Evolutionary conservation across 495 filamentous ascomycete genomes (phyloP), one percentile per base, ranked within the genome.

Genomic region (Penicillium salamii): DNA sequence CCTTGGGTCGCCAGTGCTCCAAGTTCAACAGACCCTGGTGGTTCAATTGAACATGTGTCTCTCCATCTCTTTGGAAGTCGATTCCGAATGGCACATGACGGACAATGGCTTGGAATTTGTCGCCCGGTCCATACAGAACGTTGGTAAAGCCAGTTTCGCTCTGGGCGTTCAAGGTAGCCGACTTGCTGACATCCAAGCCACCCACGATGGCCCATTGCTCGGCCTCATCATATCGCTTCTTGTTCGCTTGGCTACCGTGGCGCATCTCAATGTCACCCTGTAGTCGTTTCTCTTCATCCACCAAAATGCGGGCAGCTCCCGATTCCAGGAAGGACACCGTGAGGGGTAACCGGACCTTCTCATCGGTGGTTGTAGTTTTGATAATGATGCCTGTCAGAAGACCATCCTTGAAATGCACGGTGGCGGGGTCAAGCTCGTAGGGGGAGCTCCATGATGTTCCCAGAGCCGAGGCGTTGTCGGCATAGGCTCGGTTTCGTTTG

Each of bases 1-100:
- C 72, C 78, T 96, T 97, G 6, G 86, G 79, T 50, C 93, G 79
- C 93, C 93, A 98, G 63, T 97, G 95, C 65, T 98, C 93, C 59
- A 97, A 63, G 55, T 96, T 97, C 68, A 97, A 59, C 49, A 93
- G 67, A 5, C 91, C 92, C 12, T 86, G 82, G 52, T 91, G 84
- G 65, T 97, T 97, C 58, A 98, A 74, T 56, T 87, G 86, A 49
- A 97, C 78, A 42, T 97, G 88, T n/a, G 84, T 85, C 53, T 82
- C 71, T 13, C 85, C 89, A 53, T 91, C 87, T 32, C 91, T 77
- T 61, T 88, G 82, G 66, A 98, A 97, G 14, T 93, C 83, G 42
- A 96, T 77, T 8, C 75, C 77, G 58, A 97, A 96, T 0, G 93
- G 93, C 0, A 81, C 70, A 61, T 92, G 89, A 29, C 78, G 83